Percentiles rank a stretch among this genome's conserved stretches.
These are phyloP conservation scores for Phytopythium montanum DNA, from an alignment of 352 stramenopile genomes.

Conservation along the genomic window DNA sequence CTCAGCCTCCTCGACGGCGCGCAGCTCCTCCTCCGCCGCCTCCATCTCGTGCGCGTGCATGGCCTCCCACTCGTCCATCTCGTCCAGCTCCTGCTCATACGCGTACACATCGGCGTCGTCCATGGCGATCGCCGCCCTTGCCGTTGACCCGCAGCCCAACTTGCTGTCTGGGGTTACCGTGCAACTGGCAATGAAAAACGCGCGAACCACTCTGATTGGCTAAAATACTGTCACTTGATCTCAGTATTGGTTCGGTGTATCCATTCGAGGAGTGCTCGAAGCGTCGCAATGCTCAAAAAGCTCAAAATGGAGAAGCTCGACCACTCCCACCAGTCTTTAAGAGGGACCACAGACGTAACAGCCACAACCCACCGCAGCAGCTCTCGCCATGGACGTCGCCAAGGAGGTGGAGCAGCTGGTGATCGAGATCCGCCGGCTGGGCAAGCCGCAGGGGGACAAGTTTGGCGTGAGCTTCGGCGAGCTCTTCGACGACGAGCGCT, in stretches of 20 bases:
- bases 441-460: slow-evolving; percentile 34
- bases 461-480: slow-evolving; percentile 73
- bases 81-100: slow-evolving; percentile 74
- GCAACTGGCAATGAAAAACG: slow-evolving; percentile 13
- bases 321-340: too few relatives aligned
- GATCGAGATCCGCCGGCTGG: slow-evolving; percentile 66
- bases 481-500: slow-evolving; percentile 83
- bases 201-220: slow-evolving; percentile 34
- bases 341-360: too few relatives aligned
- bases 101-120: slow-evolving; percentile 70
- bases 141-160: neutral
- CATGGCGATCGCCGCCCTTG: slow-evolving; percentile 24
- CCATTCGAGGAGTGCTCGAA: slow-evolving; percentile 5
- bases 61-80: slow-evolving; percentile 81
- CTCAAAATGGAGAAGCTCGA: neutral
- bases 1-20: slow-evolving; percentile 50
- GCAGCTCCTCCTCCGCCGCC: slow-evolving; percentile 61
- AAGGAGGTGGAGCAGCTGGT: slow-evolving; percentile 72
- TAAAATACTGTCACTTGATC: too few relatives aligned
- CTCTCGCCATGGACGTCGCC: slow-evolving; percentile 53
- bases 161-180: neutral
- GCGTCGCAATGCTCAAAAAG: slow-evolving; percentile 6
- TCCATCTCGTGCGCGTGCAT: slow-evolving; percentile 83
- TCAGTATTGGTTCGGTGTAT: too few relatives aligned
- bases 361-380: too few relatives aligned